A percentile compares a stretch with the other conserved stretches of the same genome.
phyloP scores from a whole-genome alignment of 768 basidiomycete species.

The Phlegmacium glaucopus region DNA sequence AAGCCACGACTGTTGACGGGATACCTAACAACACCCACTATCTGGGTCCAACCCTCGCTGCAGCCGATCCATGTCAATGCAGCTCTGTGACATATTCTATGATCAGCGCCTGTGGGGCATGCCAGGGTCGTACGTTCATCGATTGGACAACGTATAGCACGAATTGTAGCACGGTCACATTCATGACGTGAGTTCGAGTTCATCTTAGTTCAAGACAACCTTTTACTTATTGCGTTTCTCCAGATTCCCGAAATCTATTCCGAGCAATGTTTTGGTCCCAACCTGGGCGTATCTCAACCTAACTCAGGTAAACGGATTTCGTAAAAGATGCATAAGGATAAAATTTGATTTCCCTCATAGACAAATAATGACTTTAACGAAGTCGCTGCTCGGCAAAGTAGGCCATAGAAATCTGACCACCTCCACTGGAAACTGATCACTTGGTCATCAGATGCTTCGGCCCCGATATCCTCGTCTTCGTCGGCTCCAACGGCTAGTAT shows the following conservation, averaged over 20 bases:
- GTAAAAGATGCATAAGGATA: too few relatives aligned
- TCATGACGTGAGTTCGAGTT: conserved; percentile 23
- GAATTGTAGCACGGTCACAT: conserved; percentile 33
- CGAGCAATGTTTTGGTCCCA: conserved; percentile 43
- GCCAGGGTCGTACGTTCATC: conserved; percentile 44
- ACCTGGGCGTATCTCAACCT: conserved; percentile 58
- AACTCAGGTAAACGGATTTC: conserved; percentile 25
- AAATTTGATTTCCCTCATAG: conserved; percentile 18
- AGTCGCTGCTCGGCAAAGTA: conserved; percentile 26
- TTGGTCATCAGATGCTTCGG: conserved; percentile 1
- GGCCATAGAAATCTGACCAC: background rate
- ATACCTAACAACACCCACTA: conserved; percentile 41
- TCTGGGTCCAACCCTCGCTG: conserved; percentile 30
- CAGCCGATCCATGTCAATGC: conserved; percentile 46
- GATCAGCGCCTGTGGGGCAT: conserved; percentile 57
- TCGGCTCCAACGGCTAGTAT: background rate
- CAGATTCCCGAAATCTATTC: conserved; percentile 46
- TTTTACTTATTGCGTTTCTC: background rate
- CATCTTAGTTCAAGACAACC: background rate
- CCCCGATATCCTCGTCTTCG: conserved; percentile 1
- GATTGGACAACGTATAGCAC: conserved; percentile 36
- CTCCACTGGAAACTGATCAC: background rate
- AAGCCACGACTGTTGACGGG: conserved; percentile 36
- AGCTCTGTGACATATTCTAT: conserved; percentile 56
- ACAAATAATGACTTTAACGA: conserved; percentile 33